These are phyloP conservation scores for Simplicillium sp. DNA, from an alignment of 2,329 filamentous ascomycete species.

Conservation along the genomic window DNA sequence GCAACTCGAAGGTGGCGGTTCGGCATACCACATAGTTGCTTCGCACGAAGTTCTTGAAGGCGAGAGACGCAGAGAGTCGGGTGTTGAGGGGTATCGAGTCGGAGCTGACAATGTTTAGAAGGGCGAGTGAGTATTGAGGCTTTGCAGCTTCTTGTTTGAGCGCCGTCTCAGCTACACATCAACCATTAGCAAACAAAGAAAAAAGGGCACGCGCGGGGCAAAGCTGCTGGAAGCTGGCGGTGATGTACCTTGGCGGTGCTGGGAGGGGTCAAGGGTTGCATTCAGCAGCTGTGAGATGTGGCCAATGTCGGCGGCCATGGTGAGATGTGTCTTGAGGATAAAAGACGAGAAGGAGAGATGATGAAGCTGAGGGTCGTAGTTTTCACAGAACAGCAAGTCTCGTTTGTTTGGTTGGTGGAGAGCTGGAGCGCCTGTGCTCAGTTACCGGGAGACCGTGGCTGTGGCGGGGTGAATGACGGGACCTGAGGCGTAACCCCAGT, in stretches of 20 bases:
- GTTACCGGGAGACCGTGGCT: background rate
- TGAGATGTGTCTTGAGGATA: constrained; percentile 16
- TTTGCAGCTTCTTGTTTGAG: constrained; percentile 73
- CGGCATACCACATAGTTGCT: constrained; percentile 73
- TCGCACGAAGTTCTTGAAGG: constrained; percentile 98
- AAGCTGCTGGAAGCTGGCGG: constrained; percentile 8
- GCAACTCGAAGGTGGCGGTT: constrained; percentile 2
- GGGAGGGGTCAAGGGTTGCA: constrained; percentile 77
- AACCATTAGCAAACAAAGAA: constrained; percentile 26
- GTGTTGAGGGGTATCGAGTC: constrained; percentile 64
- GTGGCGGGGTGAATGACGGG: background rate
- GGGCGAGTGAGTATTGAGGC: constrained; percentile 75
- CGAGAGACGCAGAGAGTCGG: constrained; percentile 77
- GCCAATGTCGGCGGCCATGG: constrained; percentile 48
- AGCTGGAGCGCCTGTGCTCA: background rate
- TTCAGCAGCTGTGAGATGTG: constrained; percentile 74
- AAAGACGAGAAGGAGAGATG: constrained; percentile 9
- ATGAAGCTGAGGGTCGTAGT: constrained; percentile 6
- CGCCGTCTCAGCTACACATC: constrained; percentile 62
- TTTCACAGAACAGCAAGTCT: background rate
- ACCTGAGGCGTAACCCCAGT: background rate
- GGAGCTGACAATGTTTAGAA: constrained; percentile 84
- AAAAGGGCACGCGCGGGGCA: constrained; percentile 19
- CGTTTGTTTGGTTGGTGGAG: background rate
- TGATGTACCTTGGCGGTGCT: constrained; percentile 76